Percentiles rank a stretch among this genome's conserved stretches.
These are phyloP conservation scores for Acmispon strigosus DNA, from an alignment of 306 rosid species.

Conservation along the genomic window DNA sequence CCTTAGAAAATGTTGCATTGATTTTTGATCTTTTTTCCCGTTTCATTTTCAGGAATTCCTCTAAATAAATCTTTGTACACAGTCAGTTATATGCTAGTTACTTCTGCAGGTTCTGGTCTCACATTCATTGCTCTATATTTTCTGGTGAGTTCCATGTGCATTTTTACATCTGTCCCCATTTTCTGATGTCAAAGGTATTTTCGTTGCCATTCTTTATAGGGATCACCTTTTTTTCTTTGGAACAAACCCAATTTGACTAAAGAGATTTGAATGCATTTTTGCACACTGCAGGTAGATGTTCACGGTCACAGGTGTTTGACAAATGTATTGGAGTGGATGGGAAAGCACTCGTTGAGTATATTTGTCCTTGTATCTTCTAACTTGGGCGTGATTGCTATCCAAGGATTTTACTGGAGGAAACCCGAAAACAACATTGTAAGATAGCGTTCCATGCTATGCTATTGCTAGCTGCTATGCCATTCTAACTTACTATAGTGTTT, in stretches of 20 bases:
- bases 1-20: neutral
- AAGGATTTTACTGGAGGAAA: conserved; percentile 65
- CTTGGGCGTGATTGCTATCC: conserved; percentile 56
- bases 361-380: conserved; percentile 68
- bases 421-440: conserved; percentile 76
- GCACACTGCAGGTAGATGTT: conserved; percentile 63
- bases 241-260: neutral
- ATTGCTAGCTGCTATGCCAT: neutral
- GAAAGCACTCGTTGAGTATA: conserved; percentile 70
- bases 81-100: conserved; percentile 77
- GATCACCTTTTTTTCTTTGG: neutral
- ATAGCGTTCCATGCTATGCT: neutral
- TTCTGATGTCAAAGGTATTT: neutral
- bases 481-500: neutral
- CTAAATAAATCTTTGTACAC: conserved; percentile 72
- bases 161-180: no score
- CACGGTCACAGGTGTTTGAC: conserved; percentile 50
- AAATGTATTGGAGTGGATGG: conserved; percentile 76
- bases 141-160: conserved; percentile 56
- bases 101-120: conserved; percentile 70
- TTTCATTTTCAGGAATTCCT: conserved; percentile 64
- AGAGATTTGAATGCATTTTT: neutral
- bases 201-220: neutral
- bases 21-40: neutral
- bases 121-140: conserved; percentile 63